Base-by-base conservation (phyloP, 768 basidiomycete genomes). In the Amanita polypyramis region DNA sequence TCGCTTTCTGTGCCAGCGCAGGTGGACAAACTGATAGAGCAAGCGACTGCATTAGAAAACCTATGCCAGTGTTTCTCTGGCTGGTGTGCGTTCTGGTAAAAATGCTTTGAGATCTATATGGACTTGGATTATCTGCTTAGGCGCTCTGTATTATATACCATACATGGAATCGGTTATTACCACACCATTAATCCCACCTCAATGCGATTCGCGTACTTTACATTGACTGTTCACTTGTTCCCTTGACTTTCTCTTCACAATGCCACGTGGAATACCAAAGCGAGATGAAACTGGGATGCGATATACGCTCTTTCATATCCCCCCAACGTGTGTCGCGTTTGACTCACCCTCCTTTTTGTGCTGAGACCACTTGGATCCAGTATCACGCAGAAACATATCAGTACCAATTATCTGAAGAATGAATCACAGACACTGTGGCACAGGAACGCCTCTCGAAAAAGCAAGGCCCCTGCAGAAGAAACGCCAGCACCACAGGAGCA, bases 61-160 rank as follows among this genome's bases (percentile, higher is more conserved):
- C 77, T 98, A 2, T 96, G 92, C 62, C 94, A 95, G 62, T 93
- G 91, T 59, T 96, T 95, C 71, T 88, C 91, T 52, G 93, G 93
- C 62, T 95, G 92, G 93, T 86, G 84, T 66, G 84, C 85, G 35
- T 87, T 86, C 66, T 87, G 85, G 85, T 87, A 65, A 55, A n/a
- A 49, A 29, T 17, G 19, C 38, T 10, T 51, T 33, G 27, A 33
- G 14, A n/a, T 25, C 7, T 30, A 19, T 46, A 37, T 30, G 25
- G 3, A 27, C 19, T 45, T 45, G 34, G 8, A 38, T 15, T 35
- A 32, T 21, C 38, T 38, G 12, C 41, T 23, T 47, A 15, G 11
- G n/a, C n/a, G 23, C 21, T 55, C 32, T 59, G 53, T 56, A 58
- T 45, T 52, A 35, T 57, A 55, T 53, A 53, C 47, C 47, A 49